phyloP scores from a whole-genome alignment of 176 grass and related monocot species.

The Guadua angustifolia region DNA sequence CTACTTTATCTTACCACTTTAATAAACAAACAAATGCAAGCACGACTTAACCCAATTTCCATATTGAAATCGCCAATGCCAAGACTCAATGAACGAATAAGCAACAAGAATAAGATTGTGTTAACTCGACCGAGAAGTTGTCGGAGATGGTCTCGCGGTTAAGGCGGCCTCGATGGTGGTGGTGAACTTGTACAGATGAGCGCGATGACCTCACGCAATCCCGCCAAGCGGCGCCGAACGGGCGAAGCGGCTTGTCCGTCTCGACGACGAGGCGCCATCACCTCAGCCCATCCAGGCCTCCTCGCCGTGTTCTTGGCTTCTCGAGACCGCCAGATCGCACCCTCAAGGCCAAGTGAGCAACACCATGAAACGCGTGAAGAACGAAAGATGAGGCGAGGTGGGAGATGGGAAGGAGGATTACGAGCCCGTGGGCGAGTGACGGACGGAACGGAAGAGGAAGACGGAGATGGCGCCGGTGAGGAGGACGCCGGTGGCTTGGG shows the following conservation, averaged over 20 bases:
- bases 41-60: background rate
- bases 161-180: conserved; percentile 77
- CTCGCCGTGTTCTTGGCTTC: conserved; percentile 62
- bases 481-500: conserved; percentile 83
- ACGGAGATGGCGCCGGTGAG: conserved; percentile 85
- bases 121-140: conserved; percentile 81
- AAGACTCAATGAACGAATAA: too few relatives aligned
- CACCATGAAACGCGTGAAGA: background rate
- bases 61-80: conserved; percentile 1
- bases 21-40: background rate
- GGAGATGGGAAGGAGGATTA: conserved; percentile 19
- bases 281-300: conserved; percentile 78
- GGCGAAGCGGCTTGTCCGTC: conserved; percentile 67
- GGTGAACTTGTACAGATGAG: conserved; percentile 89
- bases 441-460: conserved; percentile 89
- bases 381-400: background rate
- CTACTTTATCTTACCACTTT: background rate
- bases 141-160: conserved; percentile 78
- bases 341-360: conserved; percentile 49
- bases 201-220: conserved; percentile 72
- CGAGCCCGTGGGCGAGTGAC: conserved; percentile 85
- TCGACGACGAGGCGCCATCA: conserved; percentile 56
- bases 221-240: conserved; percentile 65
- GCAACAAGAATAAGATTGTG: too few relatives aligned
- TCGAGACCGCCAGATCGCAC: conserved; percentile 63